Evolutionary conservation across 2,329 filamentous ascomycete species (phyloP).

Genomic region (Teratosphaeria epicoccoides): DNA sequence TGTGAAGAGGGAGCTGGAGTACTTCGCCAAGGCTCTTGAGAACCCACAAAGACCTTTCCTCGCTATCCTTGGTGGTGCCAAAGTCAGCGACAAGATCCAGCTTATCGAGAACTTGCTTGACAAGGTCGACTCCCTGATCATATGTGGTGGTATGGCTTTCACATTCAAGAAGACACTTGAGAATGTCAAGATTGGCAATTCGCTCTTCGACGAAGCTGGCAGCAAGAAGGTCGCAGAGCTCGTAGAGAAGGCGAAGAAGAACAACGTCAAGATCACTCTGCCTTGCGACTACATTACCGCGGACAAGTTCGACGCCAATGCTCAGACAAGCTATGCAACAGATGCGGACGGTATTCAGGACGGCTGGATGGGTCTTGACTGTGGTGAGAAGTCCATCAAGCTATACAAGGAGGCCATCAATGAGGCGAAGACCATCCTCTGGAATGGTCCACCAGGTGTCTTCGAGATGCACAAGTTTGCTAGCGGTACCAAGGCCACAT

Average conservation of each 20-base stretch:
- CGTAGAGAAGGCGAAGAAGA: slow-evolving; percentile 90
- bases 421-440: slow-evolving; percentile 90
- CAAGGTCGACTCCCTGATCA: slow-evolving; percentile 93
- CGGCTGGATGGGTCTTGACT: slow-evolving; percentile 97
- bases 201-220: slow-evolving; percentile 85
- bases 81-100: slow-evolving; percentile 99
- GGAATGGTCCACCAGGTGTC: slow-evolving; percentile 95
- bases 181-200: slow-evolving; percentile 78
- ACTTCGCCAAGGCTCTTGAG: slow-evolving; percentile 96
- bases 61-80: slow-evolving; percentile 93
- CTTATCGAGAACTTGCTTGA: slow-evolving; percentile 97
- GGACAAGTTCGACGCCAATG: slow-evolving; percentile 85
- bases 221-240: slow-evolving; percentile 81
- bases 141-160: slow-evolving; percentile 98
- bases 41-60: slow-evolving; percentile 90
- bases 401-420: slow-evolving; percentile 80
- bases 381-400: slow-evolving; percentile 76
- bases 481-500: slow-evolving; percentile 78
- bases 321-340: slow-evolving; percentile 67
- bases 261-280: slow-evolving; percentile 89
- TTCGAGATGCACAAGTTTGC: slow-evolving; percentile 97
- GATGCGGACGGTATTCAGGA: slow-evolving; percentile 86
- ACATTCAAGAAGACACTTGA: slow-evolving; percentile 99
- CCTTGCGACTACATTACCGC: slow-evolving; percentile 93
- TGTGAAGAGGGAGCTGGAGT: slow-evolving; percentile 99